Evolutionary conservation across 257 asterid species (phyloP), one percentile per base, ranked within the genome.

Genomic region (Gentiana macrophylla): DNA sequence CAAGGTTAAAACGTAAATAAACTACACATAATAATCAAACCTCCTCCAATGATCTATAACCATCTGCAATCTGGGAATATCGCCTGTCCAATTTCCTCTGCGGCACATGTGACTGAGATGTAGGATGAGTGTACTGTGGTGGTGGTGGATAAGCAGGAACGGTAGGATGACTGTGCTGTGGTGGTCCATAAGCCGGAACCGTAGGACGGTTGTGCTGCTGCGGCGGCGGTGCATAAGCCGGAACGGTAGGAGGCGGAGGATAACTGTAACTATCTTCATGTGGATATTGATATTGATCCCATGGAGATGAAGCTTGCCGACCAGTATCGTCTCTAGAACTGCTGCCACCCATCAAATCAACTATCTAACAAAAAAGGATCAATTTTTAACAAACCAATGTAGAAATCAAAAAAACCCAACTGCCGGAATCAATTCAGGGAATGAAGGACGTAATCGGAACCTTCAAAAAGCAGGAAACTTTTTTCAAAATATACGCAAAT

Each of bases 271-370:
- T 75, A 62, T 74, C 71, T 35, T 71, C 24, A 24, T 24, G 24
- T 36, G 80, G 72, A 77, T 55, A 61, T 8, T 4, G 8, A 33
- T 53, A 53, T 15, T 44, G 54, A 62, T 62, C 67, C 57, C 57
- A 53, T 0, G 60, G 46, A 41, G 46, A 41, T 41, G 46, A 7
- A 41, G 24, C 24, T 24, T 24, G 24, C 24, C 24, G 24, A 24
- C 24, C 24, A 24, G 79, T 67, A 71, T 57, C 86, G 74, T 77
- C 74, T 52, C 81, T 84, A 24, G 96, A 91, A 73, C 79, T 81
- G 72, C 70, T 83, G 60, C 69, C 89, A 53, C 98, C 98, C 98
- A 91, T 91, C 72, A 64, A 69, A 43, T 56, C 80, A 67, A 50
- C 59, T 70, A 65, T 67, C 75, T 43, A 52, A 63, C 56, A 44